These are phyloP conservation scores for Umbilicaria muhlenbergii DNA, from an alignment of 495 filamentous ascomycete species.

Conservation along the genomic window DNA sequence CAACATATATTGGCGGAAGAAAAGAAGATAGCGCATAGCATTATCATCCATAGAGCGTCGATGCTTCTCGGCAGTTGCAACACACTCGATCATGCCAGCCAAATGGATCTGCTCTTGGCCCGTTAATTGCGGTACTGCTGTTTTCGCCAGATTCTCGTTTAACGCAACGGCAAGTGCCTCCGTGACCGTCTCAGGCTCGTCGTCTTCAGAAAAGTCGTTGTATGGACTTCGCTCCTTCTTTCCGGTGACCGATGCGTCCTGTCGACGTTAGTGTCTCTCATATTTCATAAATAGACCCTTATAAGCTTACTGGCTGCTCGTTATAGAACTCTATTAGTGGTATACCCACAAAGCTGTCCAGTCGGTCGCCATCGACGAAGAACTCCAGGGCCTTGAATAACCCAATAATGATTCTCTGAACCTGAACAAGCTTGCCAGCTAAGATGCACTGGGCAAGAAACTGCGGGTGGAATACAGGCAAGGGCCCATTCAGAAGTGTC, in stretches of 20 bases:
- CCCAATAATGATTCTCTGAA: constrained; percentile 57
- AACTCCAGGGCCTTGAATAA: constrained; percentile 72
- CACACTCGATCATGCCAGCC: constrained; percentile 75
- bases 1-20: constrained; percentile 74
- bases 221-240: constrained; percentile 40
- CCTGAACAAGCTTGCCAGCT: constrained; percentile 56
- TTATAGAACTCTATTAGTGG: constrained; percentile 55
- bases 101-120: constrained; percentile 81
- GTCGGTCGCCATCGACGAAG: constrained; percentile 61
- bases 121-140: constrained; percentile 69
- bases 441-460: constrained; percentile 82
- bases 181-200: constrained; percentile 48
- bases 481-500: constrained; percentile 65
- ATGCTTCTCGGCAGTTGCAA: constrained; percentile 76
- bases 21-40: constrained; percentile 76
- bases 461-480: constrained; percentile 89
- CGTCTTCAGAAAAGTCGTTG: constrained; percentile 37
- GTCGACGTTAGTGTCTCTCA: constrained; percentile 14
- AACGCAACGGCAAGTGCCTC: constrained; percentile 57
- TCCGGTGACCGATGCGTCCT: constrained; percentile 24
- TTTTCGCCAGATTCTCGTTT: constrained; percentile 59
- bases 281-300: neutral
- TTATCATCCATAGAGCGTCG: constrained; percentile 85
- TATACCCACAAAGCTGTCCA: constrained; percentile 71
- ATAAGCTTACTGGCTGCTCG: constrained; percentile 26